These are phyloP conservation scores for sorghum (Sorghum bicolor) DNA, from an alignment of 176 grass and related monocot species.

Conservation along the genomic window Sorghum_bicolor_NCBIv3 NC_012874.2:52596501-52597000, in stretches of 20 bases:
- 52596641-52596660: background rate
- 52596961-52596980: background rate
- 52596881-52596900: background rate
- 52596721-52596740: background rate
- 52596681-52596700: background rate
- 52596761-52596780: background rate
- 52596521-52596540: conserved; percentile 7
- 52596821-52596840: background rate
- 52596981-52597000: background rate
- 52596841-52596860: background rate
- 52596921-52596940: background rate
- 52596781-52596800: background rate
- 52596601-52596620: background rate
- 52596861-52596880: background rate
- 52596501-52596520: background rate
- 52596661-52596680: background rate
- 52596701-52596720: background rate
- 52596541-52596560: background rate
- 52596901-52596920: background rate
- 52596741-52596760: background rate
- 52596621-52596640: background rate
- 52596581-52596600: background rate
- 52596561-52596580: background rate
- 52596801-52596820: background rate
- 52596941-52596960: background rate